phyloP scores from a whole-genome alignment of 2,329 filamentous ascomycete genomes.

The Fonsecaea pugnacius region DNA sequence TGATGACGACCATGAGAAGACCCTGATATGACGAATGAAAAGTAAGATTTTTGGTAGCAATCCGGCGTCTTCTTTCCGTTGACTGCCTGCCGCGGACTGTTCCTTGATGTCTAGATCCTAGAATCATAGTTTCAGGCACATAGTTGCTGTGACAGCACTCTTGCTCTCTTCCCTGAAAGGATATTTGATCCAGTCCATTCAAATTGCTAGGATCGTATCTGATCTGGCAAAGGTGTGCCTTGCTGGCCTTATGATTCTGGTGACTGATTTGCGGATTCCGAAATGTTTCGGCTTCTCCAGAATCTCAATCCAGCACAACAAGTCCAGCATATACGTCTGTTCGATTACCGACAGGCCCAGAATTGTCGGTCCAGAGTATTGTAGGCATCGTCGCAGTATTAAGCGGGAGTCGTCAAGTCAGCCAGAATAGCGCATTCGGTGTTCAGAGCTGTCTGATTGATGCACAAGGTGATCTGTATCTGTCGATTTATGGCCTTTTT shows the following conservation, averaged over 20 bases:
- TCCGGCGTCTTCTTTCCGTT: neutral
- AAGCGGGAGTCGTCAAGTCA: neutral
- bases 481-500: neutral
- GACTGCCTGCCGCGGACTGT: neutral
- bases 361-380: neutral
- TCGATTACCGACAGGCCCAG: neutral
- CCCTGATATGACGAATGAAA: neutral
- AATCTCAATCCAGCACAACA: neutral
- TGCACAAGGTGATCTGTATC: neutral
- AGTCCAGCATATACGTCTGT: neutral
- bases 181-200: neutral
- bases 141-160: neutral
- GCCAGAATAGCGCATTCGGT: neutral
- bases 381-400: neutral
- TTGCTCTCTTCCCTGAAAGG: neutral
- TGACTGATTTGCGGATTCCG: neutral
- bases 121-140: neutral
- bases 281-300: neutral
- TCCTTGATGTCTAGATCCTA: neutral
- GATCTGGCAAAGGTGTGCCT: neutral
- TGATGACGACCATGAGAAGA: conserved; percentile 1
- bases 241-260: neutral
- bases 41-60: neutral
- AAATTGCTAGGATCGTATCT: neutral
- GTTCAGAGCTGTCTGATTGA: neutral